Conservation (phyloP, 2,329 filamentous ascomycete species). For the Colletotrichum sp. region DNA sequence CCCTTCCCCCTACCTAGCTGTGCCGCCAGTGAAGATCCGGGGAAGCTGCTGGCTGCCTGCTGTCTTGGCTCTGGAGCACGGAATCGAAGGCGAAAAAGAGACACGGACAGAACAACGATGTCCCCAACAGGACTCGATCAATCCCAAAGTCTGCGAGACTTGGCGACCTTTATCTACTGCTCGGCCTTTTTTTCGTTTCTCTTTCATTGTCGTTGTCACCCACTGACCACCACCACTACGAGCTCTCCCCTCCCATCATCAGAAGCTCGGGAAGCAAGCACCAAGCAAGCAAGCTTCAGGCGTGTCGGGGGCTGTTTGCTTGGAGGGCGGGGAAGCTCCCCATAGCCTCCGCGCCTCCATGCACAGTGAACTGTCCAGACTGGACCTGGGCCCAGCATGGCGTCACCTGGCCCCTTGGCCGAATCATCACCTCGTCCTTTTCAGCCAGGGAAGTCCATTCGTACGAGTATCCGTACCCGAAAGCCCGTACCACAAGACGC, state of each 20-base stretch:
- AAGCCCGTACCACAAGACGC: neutral
- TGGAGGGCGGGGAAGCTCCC: slow-evolving; percentile 3
- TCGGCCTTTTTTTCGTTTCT: neutral
- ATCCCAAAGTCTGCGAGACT: neutral
- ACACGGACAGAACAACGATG: neutral
- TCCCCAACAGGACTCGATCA: neutral
- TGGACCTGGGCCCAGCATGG: slow-evolving; percentile 11
- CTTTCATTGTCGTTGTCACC: neutral
- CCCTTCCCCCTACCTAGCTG: neutral
- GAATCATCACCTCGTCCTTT: neutral
- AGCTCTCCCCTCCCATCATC: neutral
- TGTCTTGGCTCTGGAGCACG: neutral
- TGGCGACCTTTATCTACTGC: neutral
- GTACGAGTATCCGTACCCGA: neutral
- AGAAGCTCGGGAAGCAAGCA: neutral
- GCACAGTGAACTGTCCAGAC: neutral
- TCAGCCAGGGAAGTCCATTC: neutral
- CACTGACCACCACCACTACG: neutral
- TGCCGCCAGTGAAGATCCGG: slow-evolving; percentile 12
- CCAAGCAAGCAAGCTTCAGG: neutral
- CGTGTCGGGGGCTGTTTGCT: neutral
- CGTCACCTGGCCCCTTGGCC: slow-evolving; percentile 12
- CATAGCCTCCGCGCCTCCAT: neutral
- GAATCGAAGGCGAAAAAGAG: neutral
- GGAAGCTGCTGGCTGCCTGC: slow-evolving; percentile 5